Evolutionary conservation across 2,329 filamentous ascomycete species (phyloP), one percentile per base, ranked within the genome.

Genomic region (Colletotrichum caudatum): DNA sequence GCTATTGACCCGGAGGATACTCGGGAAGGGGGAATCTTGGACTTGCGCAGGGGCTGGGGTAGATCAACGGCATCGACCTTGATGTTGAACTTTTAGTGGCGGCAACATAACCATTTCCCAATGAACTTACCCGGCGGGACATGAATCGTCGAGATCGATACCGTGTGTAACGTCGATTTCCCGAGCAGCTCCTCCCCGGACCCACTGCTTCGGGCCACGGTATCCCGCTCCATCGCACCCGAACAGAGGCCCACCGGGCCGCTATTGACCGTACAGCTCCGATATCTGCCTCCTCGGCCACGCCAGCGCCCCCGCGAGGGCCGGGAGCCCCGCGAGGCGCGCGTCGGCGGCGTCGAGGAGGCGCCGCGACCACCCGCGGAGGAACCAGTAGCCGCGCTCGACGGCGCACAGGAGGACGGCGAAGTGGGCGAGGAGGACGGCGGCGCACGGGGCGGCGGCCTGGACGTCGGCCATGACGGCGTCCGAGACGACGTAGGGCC

Each of bases 381-480:
- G 8, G 54, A 67, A 78, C 78, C 78, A 80, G 62, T 75, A 79
- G 18, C 53, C 65, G 41, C 65, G 76, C 50, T 79, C 78, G 4
- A 78, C 33, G 5, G 71, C 61, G 29, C 76, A 73, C n/a, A 78
- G 61, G 18, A 76, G 71, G 0, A 80, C 69, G 18, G 74, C 65
- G 37, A 76, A 77, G 46, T 80, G 68, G 5, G 76, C 74, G n/a
- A 80, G 60, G 3, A 79, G 65, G 8, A 80, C 64, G 35, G 79
- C 71, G 2, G 76, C 76, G 20, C 77, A 75, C 1, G 77, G 76
- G 2, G 66, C 75, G 8, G 71, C 66, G 3, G 75, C 70, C 11
- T 69, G 66, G 11, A 80, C 69, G 64, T 80, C 78, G n/a, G 74
- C 48, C 29, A 79, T 64, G 44, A 80, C 65, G 29, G 73, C 75